Evolutionary conservation across 768 basidiomycete species (phyloP).

Genomic region (Phylloporus scabripes): DNA sequence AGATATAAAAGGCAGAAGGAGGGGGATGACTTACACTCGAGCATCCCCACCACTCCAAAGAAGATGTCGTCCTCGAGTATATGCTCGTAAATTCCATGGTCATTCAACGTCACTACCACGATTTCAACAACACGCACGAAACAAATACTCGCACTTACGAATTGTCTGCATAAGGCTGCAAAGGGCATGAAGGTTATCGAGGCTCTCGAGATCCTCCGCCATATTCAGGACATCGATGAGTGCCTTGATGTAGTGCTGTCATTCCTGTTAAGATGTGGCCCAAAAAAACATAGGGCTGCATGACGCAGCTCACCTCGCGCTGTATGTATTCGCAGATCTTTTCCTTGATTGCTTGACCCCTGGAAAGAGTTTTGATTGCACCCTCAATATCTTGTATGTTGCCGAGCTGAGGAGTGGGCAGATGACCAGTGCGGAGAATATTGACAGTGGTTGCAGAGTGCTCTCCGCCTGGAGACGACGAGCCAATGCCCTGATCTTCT

Average conservation of each 20-base stretch:
- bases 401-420: conserved; percentile 72
- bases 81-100: conserved; percentile 91
- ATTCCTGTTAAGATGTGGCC: conserved; percentile 3
- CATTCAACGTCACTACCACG: conserved; percentile 81
- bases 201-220: conserved; percentile 89
- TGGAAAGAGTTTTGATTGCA: conserved; percentile 67
- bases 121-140: not conserved
- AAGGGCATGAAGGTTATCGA: conserved; percentile 85
- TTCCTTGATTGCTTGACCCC: conserved; percentile 71
- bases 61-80: conserved; percentile 91
- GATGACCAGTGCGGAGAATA: conserved; percentile 66
- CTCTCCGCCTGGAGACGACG: conserved; percentile 65
- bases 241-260: conserved; percentile 80
- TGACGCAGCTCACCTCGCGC: conserved; percentile 54
- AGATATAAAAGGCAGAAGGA: conserved; percentile 3
- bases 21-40: conserved; percentile 74
- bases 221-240: conserved; percentile 79
- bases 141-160: conserved; percentile 44
- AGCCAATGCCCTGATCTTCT: conserved; percentile 45
- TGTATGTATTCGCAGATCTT: conserved; percentile 88
- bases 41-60: conserved; percentile 89
- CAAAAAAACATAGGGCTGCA: not conserved
- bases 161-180: conserved; percentile 94
- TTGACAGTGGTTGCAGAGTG: conserved; percentile 52
- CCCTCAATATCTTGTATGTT: conserved; percentile 76